These are phyloP conservation scores for Smittium culicis DNA, from an alignment of 371 early-diverging fungal species.

Conservation along the genomic window DNA sequence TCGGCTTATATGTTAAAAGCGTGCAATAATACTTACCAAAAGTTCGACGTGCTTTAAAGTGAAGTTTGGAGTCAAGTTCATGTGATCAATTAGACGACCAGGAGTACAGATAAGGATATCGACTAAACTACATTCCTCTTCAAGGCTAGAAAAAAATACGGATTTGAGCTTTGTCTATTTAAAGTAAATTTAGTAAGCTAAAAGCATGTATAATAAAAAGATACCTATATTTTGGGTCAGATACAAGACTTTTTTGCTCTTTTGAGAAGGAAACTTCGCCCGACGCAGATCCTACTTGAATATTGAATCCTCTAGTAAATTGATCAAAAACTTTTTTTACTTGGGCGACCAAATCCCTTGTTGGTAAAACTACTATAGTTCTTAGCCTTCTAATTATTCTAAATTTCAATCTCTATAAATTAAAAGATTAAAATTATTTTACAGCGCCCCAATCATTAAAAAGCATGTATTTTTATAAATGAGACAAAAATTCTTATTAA, in stretches of 20 bases:
- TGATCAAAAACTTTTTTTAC: conserved; percentile 69
- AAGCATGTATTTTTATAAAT: no score
- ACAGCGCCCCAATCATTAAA: no score
- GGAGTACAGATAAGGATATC: conserved; percentile 94
- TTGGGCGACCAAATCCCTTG: conserved; percentile 75
- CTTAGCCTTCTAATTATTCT: conserved; percentile 60
- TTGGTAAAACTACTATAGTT: conserved; percentile 79
- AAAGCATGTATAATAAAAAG: no score
- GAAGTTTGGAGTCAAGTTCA: conserved; percentile 67
- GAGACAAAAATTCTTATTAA: no score
- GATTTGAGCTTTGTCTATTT: no score
- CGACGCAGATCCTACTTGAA: conserved; percentile 45
- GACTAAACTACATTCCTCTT: conserved; percentile 31
- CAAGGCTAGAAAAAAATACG: no score
- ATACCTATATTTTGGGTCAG: conserved; percentile 15
- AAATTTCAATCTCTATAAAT: not conserved
- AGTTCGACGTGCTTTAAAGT: conserved; percentile 80
- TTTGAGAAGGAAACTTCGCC: conserved; percentile 65
- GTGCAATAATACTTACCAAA: no score
- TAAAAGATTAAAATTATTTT: no score
- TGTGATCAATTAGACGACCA: conserved; percentile 84
- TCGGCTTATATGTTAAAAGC: no score
- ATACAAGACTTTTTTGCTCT: conserved; percentile 55
- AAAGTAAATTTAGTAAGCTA: no score
- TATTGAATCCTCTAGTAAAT: conserved; percentile 22